Percentiles rank a stretch among this genome's conserved stretches.
Evolutionary conservation across 1,139 yeast species (phyloP).

Genomic region (Tardiomyces depauwii): DNA sequence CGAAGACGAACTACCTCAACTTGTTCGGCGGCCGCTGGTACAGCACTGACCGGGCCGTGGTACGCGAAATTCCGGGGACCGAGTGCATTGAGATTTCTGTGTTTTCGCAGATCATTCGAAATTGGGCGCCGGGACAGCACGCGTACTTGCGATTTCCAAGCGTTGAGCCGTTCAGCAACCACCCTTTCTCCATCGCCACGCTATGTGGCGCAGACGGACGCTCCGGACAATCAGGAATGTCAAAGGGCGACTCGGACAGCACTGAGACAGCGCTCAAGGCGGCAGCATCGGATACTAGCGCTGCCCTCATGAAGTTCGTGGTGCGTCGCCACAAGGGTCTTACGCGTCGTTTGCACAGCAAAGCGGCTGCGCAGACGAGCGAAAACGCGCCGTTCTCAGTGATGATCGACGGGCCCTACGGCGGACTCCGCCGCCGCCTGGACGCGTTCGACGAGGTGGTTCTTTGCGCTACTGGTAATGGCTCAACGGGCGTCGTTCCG

Average conservation of each 20-base stretch:
- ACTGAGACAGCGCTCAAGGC: too few species aligned
- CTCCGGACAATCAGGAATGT: constrained; percentile 12
- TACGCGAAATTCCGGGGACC: constrained; percentile 23
- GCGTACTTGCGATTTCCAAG: constrained; percentile 41
- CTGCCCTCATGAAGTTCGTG: constrained; percentile 33
- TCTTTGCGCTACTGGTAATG: constrained; percentile 35
- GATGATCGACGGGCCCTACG: constrained; percentile 53
- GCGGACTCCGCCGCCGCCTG: constrained; percentile 43
- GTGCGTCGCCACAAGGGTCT: constrained; percentile 43
- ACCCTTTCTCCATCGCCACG: constrained; percentile 47
- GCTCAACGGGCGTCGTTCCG: constrained; percentile 45
- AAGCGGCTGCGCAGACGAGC: constrained; percentile 12
- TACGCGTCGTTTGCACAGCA: constrained; percentile 28
- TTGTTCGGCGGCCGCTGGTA: constrained; percentile 33
- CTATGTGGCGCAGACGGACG: too few species aligned
- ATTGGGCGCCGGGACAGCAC: constrained; percentile 56
- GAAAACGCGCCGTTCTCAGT: constrained; percentile 21
- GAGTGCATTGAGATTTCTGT: constrained; percentile 35
- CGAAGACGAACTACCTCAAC: constrained; percentile 38
- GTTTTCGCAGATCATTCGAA: constrained; percentile 25
- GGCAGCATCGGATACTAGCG: too few species aligned
- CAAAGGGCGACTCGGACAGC: too few species aligned
- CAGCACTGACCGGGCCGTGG: constrained; percentile 35
- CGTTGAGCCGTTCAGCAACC: constrained; percentile 40
- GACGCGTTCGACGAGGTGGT: constrained; percentile 38